Evolutionary conservation across 2,329 filamentous ascomycete genomes (phyloP), one percentile per base, ranked within the genome.

Genomic region (Zopfia rhizophila): DNA sequence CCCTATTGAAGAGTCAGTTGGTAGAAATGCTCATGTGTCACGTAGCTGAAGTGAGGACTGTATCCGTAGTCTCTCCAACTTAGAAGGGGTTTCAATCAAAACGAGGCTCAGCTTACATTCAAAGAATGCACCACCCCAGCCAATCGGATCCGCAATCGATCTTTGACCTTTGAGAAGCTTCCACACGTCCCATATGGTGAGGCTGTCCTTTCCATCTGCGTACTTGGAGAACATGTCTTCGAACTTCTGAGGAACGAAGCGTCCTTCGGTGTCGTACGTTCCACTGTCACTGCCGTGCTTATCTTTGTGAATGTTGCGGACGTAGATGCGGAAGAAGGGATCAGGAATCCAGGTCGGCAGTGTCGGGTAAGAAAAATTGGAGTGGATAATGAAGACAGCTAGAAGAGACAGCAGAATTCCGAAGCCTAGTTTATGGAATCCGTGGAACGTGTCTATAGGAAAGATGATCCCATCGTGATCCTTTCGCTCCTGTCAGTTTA

Each of bases 381-480:
- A 48, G 58, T 82, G 73, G 60, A 82, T 81, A 52, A 82, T 67
- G 43, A 78, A 48, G 5, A 76, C 63, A 3, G 75, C 71, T 16
- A 81, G 17, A 4, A 77, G 16, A 1, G 72, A 75, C 29, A 82
- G 67, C 13, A 76, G 8, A 14, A 75, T 43, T 14, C 66, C 68
- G 63, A 76, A 82, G 17, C 79, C 78, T 12, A 78, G 70, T 4
- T 63, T 62, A 31, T 73, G 68, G 57, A 78, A 79, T 8, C 78
- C 77, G 13, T 47, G 36, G 61, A 73, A 82, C 2, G 79, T 82
- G 58, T 82, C 80, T 2, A 51, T 56, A 0, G 81, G 79, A 75
- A 74, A 82, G 48, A 83, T 77, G n/a, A 82, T 64, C 23, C 76
- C 76, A 56, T 82, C 80, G 19, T 63, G 55, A 56, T 82, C 79